These are phyloP conservation scores for Hypoxylon sp. DNA, from an alignment of 2,329 filamentous ascomycete genomes.

Conservation along the genomic window DNA sequence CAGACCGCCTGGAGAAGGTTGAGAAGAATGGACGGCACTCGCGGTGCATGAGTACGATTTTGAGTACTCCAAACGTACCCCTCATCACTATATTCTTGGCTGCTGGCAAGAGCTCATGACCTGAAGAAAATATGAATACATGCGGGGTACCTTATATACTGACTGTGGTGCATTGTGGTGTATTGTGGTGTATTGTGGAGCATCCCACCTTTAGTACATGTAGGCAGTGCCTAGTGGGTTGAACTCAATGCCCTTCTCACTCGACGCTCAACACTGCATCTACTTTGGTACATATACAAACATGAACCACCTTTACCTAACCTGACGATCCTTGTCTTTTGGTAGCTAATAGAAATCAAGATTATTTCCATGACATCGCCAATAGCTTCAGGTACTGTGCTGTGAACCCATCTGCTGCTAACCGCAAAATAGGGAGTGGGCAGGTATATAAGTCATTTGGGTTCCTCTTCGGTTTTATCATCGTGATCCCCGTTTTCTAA, in stretches of 20 bases:
- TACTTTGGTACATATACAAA: no score
- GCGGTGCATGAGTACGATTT: constrained; percentile 1
- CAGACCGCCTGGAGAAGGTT: constrained; percentile 19
- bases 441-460: constrained; percentile 31
- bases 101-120: constrained; percentile 19
- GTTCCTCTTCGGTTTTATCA: constrained; percentile 35
- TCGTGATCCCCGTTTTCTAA: constrained; percentile 32
- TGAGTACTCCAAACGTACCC: constrained; percentile 27
- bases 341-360: constrained; percentile 36
- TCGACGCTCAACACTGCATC: no score
- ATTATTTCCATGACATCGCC: constrained; percentile 38
- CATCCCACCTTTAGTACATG: no score
- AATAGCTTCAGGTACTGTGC: constrained; percentile 30
- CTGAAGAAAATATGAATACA: constrained; percentile 17
- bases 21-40: constrained; percentile 6
- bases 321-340: constrained; percentile 26
- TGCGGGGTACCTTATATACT: constrained; percentile 30
- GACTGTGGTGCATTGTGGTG: no score
- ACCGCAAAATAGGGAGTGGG: constrained; percentile 8
- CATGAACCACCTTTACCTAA: no score
- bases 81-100: constrained; percentile 15
- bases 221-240: no score
- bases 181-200: no score
- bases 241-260: no score
- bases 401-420: constrained; percentile 17